These are phyloP conservation scores for Astrephomene gubernaculifera DNA, from an alignment of 139 green algal genomes.

Conservation along the genomic window DNA sequence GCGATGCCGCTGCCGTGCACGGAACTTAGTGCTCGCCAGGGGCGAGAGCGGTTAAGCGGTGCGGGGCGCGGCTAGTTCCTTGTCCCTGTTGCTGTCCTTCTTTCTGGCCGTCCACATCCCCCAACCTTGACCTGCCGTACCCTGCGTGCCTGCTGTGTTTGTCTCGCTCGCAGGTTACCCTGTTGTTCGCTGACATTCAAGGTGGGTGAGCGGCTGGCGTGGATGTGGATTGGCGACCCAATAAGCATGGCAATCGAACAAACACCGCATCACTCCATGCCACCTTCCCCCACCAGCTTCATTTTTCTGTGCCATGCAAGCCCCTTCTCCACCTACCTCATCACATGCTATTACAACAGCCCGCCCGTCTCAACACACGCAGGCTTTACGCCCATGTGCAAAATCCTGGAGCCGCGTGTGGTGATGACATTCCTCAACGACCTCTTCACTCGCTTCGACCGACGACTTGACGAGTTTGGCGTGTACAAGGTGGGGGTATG, in stretches of 20 bases:
- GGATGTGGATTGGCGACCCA: not conserved
- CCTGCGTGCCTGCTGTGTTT: too few relatives aligned
- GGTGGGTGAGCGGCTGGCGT: not conserved
- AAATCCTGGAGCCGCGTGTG: slow-evolving; percentile 29
- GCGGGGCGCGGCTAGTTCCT: too few relatives aligned
- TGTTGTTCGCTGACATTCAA: slow-evolving; percentile 16
- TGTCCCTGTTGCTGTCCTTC: too few relatives aligned
- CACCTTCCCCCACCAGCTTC: not conserved
- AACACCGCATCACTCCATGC: not conserved
- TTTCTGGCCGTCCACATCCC: too few relatives aligned
- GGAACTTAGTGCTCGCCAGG: too few relatives aligned
- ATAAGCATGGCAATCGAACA: not conserved
- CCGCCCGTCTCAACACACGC: not conserved
- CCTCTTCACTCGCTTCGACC: slow-evolving; percentile 40
- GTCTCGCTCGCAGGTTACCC: not conserved
- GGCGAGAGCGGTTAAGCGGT: too few relatives aligned
- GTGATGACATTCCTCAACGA: slow-evolving; percentile 58
- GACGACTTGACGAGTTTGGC: not conserved
- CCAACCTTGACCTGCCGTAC: too few relatives aligned
- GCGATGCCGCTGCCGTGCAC: too few relatives aligned
- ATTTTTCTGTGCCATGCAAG: not conserved
- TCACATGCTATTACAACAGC: not conserved
- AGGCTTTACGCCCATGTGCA: slow-evolving; percentile 55
- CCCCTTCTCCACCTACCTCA: not conserved
- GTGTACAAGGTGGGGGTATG: slow-evolving; percentile 10